Evolutionary conservation across 495 filamentous ascomycete genomes (phyloP).

Genomic region (Symbiotaphrina buchneri): DNA sequence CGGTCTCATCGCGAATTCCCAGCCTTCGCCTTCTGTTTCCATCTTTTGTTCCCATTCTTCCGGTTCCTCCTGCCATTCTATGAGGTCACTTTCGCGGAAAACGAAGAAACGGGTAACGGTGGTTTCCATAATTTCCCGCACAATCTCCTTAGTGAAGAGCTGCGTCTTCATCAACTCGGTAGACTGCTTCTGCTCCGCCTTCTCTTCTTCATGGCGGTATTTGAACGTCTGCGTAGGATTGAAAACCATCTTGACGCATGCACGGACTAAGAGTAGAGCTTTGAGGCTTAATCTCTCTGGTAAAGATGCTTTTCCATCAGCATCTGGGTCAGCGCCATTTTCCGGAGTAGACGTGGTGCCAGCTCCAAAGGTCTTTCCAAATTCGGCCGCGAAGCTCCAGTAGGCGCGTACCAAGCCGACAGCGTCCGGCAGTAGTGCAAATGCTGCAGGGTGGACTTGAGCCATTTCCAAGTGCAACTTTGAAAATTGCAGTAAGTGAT

Average conservation of each 20-base stretch:
- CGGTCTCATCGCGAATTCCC: conserved; percentile 70
- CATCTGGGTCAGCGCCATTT: conserved; percentile 19
- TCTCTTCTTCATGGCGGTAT: conserved; percentile 46
- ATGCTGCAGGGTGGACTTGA: conserved; percentile 48
- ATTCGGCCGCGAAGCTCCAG: conserved; percentile 55
- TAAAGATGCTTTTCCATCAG: conserved; percentile 27
- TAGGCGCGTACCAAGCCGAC: conserved; percentile 53
- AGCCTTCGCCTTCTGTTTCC: conserved; percentile 55
- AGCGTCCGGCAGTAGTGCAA: conserved; percentile 58
- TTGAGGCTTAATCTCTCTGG: conserved; percentile 59
- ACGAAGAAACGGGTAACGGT: conserved; percentile 76
- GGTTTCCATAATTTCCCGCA: conserved; percentile 56
- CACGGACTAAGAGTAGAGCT: conserved; percentile 61
- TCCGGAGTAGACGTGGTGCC: conserved; percentile 16
- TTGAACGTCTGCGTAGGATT: conserved; percentile 59
- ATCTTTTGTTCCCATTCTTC: conserved; percentile 82
- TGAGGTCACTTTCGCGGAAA: conserved; percentile 63
- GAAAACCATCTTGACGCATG: conserved; percentile 66
- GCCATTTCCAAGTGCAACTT: conserved; percentile 84
- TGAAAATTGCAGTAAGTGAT: conserved; percentile 70
- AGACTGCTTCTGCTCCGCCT: conserved; percentile 42
- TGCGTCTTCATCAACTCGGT: conserved; percentile 39
- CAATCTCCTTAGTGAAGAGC: conserved; percentile 50
- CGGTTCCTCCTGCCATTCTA: conserved; percentile 78
- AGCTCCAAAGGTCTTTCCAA: conserved; percentile 47